A percentile compares a stretch with the other conserved stretches of the same genome.
Evolutionary conservation across 768 basidiomycete genomes (phyloP).

Genomic region (Harrya chromipes): DNA sequence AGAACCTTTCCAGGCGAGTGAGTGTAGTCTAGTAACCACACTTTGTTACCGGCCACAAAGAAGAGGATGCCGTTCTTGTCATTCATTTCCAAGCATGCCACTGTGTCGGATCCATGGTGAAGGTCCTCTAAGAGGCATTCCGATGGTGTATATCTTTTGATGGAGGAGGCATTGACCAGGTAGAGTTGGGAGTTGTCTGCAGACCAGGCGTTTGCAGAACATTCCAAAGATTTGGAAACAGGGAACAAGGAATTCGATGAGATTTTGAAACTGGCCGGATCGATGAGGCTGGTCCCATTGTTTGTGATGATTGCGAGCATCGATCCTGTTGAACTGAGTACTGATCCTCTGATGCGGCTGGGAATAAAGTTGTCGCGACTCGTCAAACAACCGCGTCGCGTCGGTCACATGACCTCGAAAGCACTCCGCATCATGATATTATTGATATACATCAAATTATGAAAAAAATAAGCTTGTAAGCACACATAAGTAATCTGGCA

Average conservation of each 20-base stretch:
- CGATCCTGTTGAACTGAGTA: background rate
- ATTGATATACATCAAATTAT: too few relatives aligned
- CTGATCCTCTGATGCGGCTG: slow-evolving; percentile 1
- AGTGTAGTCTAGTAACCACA: slow-evolving; percentile 51
- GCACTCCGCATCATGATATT: too few relatives aligned
- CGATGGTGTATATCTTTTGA: slow-evolving; percentile 53
- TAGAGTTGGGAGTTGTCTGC: slow-evolving; percentile 54
- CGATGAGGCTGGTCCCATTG: slow-evolving; percentile 45
- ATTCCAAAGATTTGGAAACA: slow-evolving; percentile 32
- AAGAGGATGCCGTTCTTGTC: slow-evolving; percentile 43
- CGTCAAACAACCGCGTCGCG: slow-evolving; percentile 15
- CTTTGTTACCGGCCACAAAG: slow-evolving; percentile 43
- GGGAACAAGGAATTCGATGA: slow-evolving; percentile 37
- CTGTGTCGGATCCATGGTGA: slow-evolving; percentile 29
- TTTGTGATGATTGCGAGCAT: slow-evolving; percentile 59
- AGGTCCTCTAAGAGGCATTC: slow-evolving; percentile 45
- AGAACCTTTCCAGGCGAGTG: slow-evolving; percentile 36
- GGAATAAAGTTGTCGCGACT: too few relatives aligned
- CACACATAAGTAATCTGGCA: background rate
- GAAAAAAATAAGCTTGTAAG: background rate
- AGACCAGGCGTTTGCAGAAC: slow-evolving; percentile 46
- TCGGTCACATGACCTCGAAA: slow-evolving; percentile 21
- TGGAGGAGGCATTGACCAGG: slow-evolving; percentile 43
- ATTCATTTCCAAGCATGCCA: slow-evolving; percentile 33
- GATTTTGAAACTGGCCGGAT: slow-evolving; percentile 46